A percentile compares a stretch with the other conserved stretches of the same genome.
phyloP scores from a whole-genome alignment of 495 filamentous ascomycete genomes.

The Podospora appendiculata region DNA sequence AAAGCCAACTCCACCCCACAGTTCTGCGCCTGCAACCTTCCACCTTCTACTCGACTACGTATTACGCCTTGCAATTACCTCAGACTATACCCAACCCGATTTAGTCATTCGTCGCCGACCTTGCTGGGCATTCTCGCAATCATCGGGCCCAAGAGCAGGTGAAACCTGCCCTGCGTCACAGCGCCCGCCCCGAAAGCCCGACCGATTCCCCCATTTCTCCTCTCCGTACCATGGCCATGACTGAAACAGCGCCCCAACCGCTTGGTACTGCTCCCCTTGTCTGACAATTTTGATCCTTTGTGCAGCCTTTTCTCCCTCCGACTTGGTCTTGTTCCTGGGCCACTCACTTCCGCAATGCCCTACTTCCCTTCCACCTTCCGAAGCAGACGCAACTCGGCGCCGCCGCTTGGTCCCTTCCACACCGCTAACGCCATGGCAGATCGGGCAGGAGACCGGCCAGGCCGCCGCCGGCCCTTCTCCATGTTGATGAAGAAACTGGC shows the following conservation, averaged over 20 bases:
- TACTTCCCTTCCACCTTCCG: slow-evolving; percentile 11
- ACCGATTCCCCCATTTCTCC: not conserved
- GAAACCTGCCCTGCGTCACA: not conserved
- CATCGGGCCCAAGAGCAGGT: not conserved
- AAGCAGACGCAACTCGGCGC: slow-evolving; percentile 9
- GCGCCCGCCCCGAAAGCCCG: not conserved
- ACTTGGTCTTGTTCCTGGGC: slow-evolving; percentile 9
- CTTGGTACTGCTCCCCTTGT: slow-evolving; percentile 45
- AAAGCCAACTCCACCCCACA: no score
- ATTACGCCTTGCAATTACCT: no score
- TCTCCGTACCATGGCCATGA: slow-evolving; percentile 52
- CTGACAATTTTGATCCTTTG: slow-evolving; percentile 1
- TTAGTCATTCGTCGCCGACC: no score
- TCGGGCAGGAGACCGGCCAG: slow-evolving; percentile 31
- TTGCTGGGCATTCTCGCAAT: no score
- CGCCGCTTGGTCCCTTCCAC: slow-evolving; percentile 8
- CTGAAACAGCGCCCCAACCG: slow-evolving; percentile 54
- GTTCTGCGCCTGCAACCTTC: no score
- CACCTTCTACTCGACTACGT: no score
- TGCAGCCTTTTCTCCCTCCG: not conserved
- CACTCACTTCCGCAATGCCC: slow-evolving; percentile 5
- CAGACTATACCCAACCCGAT: no score
- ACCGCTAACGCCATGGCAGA: slow-evolving; percentile 25
- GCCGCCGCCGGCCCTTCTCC: slow-evolving; percentile 77
- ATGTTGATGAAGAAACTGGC: slow-evolving; percentile 92